phyloP scores from a whole-genome alignment of 768 basidiomycete species.

The Chiua virens region DNA sequence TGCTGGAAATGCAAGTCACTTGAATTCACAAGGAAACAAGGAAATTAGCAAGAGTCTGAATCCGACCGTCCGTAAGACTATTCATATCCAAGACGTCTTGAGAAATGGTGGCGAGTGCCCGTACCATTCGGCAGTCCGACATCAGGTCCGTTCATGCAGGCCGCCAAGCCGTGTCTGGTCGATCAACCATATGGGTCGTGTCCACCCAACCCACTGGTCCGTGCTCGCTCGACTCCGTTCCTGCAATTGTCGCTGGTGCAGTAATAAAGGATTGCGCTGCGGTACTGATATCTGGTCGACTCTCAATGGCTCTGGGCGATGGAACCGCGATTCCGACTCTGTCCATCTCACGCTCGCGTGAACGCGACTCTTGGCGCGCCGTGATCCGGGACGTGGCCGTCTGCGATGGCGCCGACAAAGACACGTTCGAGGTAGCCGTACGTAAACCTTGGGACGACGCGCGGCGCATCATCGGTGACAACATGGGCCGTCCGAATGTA shows the following conservation, averaged over 20 bases:
- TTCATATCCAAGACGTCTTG: constrained; percentile 11
- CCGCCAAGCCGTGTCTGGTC: constrained; percentile 38
- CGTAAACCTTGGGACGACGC: constrained; percentile 20
- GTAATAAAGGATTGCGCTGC: constrained; percentile 71
- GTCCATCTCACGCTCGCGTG: constrained; percentile 15
- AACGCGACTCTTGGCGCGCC: constrained; percentile 12
- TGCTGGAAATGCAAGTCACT: constrained; percentile 13
- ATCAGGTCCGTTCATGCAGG: constrained; percentile 32
- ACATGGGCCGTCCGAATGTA: constrained; percentile 68
- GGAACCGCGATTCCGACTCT: constrained; percentile 29
- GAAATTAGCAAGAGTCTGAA: not conserved
- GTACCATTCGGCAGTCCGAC: too few species aligned
- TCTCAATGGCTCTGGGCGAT: constrained; percentile 28
- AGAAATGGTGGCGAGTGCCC: too few species aligned
- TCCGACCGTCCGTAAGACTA: constrained; percentile 11
- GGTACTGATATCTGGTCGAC: constrained; percentile 64
- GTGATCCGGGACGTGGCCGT: constrained; percentile 26
- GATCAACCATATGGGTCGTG: constrained; percentile 43
- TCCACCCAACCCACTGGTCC: constrained; percentile 52
- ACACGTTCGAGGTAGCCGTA: constrained; percentile 15
- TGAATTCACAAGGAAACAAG: not conserved
- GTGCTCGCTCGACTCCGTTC: constrained; percentile 48
- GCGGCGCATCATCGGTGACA: constrained; percentile 25
- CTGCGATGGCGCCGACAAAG: constrained; percentile 26
- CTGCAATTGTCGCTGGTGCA: constrained; percentile 57